Percentiles rank a stretch among this genome's conserved stretches.
Evolutionary conservation across 495 filamentous ascomycete species (phyloP).

Genomic region (Aspergillus egyptiacus): DNA sequence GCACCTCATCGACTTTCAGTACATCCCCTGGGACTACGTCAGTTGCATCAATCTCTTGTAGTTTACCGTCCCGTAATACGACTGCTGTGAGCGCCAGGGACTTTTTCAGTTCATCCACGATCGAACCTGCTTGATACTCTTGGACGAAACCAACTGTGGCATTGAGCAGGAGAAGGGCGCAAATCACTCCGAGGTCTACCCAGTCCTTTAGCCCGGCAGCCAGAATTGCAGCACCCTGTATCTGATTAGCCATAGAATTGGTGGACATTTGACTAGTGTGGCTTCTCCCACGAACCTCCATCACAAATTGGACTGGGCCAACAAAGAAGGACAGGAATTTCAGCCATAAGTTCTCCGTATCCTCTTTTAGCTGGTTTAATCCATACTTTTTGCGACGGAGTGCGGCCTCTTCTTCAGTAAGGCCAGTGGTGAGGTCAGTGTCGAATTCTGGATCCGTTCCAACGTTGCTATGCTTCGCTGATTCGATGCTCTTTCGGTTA

Average conservation of each 20-base stretch:
- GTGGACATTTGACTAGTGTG: not conserved
- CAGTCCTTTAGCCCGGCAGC: constrained; percentile 72
- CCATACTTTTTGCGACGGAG: constrained; percentile 72
- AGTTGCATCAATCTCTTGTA: constrained; percentile 66
- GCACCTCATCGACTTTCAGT: constrained; percentile 73
- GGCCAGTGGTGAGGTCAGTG: constrained; percentile 64
- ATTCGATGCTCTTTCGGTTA: constrained; percentile 26
- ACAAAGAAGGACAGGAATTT: constrained; percentile 83
- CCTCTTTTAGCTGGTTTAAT: constrained; percentile 82
- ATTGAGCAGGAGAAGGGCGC: constrained; percentile 70
- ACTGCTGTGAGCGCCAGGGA: constrained; percentile 80
- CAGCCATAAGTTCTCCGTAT: constrained; percentile 76
- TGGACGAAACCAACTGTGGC: constrained; percentile 81
- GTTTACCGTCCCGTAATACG: constrained; percentile 69
- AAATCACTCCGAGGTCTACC: constrained; percentile 76
- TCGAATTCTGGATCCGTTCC: constrained; percentile 62
- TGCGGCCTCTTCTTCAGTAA: constrained; percentile 63
- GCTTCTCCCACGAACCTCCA: constrained; percentile 58
- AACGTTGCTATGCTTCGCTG: constrained; percentile 31
- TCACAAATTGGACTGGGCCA: constrained; percentile 89
- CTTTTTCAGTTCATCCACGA: constrained; percentile 88
- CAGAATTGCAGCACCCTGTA: constrained; percentile 62
- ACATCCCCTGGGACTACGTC: constrained; percentile 89
- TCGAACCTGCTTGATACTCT: constrained; percentile 84
- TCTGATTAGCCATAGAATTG: not conserved